Base-by-base conservation (phyloP, 805 yeast genomes). In the Zygoascus bituminiphila region DNA sequence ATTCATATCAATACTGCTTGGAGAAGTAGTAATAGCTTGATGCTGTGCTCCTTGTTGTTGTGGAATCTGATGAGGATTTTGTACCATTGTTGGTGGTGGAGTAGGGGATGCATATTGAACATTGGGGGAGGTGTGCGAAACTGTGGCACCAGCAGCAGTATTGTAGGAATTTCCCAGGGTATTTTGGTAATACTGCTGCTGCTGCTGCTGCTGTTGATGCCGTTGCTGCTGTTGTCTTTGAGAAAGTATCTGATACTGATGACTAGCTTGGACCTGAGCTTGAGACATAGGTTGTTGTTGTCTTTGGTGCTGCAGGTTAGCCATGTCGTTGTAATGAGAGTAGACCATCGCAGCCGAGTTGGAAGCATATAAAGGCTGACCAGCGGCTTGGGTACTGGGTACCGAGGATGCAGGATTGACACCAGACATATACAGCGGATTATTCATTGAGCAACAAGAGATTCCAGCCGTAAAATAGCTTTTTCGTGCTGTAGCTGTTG, bases 131-230 rank as follows among this genome's bases (percentile, higher is more conserved):
- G n/a, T n/a, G n/a, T n/a, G n/a, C n/a, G n/a, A n/a, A n/a, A n/a
- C n/a, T n/a, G n/a, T n/a, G 9, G 33, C 15, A 6, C 33, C 33
- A 29, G 7, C n/a, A 15, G 33, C 33, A 5, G 15, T 15, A 29
- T 12, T 12, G n/a, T 29, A 29, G 33, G 15, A 12, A 29, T 12
- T 15, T 12, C 3, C 15, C 10, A 29, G 4, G n/a, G 33, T 2
- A 29, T 12, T 15, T 29, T 29, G 33, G 9, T 29, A 29, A n/a
- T 47, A 43, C 21, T 40, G 52, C 42, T 43, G 53, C 42, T 51
- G 56, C 31, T 39, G 51, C 25, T 29, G 43, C 33, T 45, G 50
- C 22, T 52, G 55, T 12, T 39, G 42, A 12, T 17, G 42, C 8
- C 19, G 29, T 10, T 25, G 42, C 25, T 39, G 42, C 7, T 42